Conservation (phyloP, 2,329 filamentous ascomycete genomes). For the Cladosporium sp. region DNA sequence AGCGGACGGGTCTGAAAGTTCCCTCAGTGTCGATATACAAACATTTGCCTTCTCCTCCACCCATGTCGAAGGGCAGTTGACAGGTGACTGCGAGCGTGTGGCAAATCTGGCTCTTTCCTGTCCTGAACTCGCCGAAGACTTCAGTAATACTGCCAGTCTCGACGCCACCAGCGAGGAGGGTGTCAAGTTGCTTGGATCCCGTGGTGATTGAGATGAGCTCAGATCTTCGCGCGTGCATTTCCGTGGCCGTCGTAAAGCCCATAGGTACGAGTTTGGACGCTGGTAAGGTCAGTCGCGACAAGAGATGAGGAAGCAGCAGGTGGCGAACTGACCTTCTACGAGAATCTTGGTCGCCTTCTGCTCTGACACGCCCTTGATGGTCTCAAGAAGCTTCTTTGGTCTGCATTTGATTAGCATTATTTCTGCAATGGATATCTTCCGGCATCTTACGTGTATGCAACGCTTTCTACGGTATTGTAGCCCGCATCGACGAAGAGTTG, state of each 20-base stretch:
- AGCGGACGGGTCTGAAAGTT: constrained; percentile 86
- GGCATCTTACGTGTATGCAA: constrained; percentile 77
- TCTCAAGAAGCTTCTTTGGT: constrained; percentile 74
- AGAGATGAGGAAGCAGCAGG: constrained; percentile 1
- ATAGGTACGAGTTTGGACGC: constrained; percentile 96
- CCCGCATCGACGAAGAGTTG: constrained; percentile 89
- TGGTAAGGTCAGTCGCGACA: constrained; percentile 39
- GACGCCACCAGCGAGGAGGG: constrained; percentile 86
- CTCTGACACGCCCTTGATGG: constrained; percentile 97
- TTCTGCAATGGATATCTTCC: neutral
- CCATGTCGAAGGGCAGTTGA: constrained; percentile 97
- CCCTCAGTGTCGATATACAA: constrained; percentile 98
- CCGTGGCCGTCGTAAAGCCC: constrained; percentile 98
- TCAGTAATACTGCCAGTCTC: constrained; percentile 98
- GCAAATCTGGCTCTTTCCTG: constrained; percentile 97
- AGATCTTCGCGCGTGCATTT: constrained; percentile 96
- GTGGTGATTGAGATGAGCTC: constrained; percentile 98
- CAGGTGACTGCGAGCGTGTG: constrained; percentile 98
- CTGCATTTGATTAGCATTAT: constrained; percentile 39
- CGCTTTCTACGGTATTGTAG: constrained; percentile 91
- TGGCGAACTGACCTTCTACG: constrained; percentile 69
- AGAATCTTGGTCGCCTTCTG: constrained; percentile 92
- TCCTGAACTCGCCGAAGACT: constrained; percentile 96
- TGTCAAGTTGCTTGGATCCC: constrained; percentile 95
- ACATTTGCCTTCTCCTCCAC: constrained; percentile 96